Conservation (phyloP, 2,329 filamentous ascomycete genomes). For the Dothistroma pini region DNA sequence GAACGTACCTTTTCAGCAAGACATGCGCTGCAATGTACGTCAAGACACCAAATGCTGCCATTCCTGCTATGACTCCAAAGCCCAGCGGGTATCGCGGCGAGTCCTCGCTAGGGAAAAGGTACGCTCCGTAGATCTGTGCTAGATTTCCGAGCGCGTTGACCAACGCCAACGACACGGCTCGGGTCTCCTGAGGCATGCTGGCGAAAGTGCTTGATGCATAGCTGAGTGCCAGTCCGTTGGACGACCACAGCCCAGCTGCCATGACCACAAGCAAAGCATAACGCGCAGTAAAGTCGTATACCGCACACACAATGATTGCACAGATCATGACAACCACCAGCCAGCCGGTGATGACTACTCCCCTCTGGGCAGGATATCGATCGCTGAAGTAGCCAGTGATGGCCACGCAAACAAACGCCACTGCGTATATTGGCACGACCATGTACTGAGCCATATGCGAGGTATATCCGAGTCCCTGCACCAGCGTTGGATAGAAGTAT, state of each 20-base stretch:
- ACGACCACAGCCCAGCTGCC: conserved; percentile 53
- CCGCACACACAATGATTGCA: conserved; percentile 38
- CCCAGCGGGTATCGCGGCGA: conserved; percentile 34
- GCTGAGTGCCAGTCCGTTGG: conserved; percentile 51
- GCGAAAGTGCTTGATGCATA: conserved; percentile 53
- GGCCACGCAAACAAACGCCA: conserved; percentile 50
- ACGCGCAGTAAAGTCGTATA: conserved; percentile 52
- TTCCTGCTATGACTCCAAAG: conserved; percentile 48
- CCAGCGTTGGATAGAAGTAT: conserved; percentile 55
- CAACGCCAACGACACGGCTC: conserved; percentile 30
- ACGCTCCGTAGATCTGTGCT: conserved; percentile 38
- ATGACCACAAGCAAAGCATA: conserved; percentile 56
- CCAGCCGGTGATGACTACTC: conserved; percentile 49
- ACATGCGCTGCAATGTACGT: conserved; percentile 23
- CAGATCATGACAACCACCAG: conserved; percentile 42
- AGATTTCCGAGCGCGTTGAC: conserved; percentile 34
- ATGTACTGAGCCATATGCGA: conserved; percentile 50
- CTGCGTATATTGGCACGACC: conserved; percentile 47
- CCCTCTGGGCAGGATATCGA: conserved; percentile 44
- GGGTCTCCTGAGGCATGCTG: conserved; percentile 38
- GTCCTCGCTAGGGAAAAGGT: conserved; percentile 33
- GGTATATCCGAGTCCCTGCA: conserved; percentile 50
- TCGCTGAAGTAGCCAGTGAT: conserved; percentile 50
- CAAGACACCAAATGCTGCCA: conserved; percentile 25
- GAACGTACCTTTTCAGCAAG: conserved; percentile 15